phyloP scores from a whole-genome alignment of 495 filamentous ascomycete species.

The Hypoxylon cercidicola region DNA sequence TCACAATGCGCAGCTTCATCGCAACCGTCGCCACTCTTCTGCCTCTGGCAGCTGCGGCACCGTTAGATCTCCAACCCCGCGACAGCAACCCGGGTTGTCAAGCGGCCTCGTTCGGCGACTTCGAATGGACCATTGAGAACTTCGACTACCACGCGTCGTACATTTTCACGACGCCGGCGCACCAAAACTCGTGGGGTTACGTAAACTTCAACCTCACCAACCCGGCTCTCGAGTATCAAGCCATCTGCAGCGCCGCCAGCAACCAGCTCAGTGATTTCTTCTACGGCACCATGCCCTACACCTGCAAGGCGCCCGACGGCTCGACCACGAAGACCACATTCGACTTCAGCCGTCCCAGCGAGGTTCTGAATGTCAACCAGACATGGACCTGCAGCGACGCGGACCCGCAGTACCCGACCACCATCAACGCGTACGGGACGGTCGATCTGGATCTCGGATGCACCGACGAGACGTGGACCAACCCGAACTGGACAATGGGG shows the following conservation, averaged over 20 bases:
- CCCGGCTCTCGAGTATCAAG: slow-evolving; percentile 47
- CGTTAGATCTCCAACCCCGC: slow-evolving; percentile 20
- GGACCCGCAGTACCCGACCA: slow-evolving; percentile 51
- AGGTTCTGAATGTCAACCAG: slow-evolving; percentile 52
- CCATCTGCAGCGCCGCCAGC: slow-evolving; percentile 52
- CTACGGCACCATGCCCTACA: slow-evolving; percentile 54
- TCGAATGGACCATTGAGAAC: slow-evolving; percentile 48
- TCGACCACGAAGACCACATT: slow-evolving; percentile 45
- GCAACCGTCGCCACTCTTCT: slow-evolving; percentile 37
- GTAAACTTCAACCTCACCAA: slow-evolving; percentile 57
- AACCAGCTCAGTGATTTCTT: slow-evolving; percentile 56
- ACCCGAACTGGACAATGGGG: slow-evolving; percentile 55
- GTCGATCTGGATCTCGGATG: slow-evolving; percentile 49
- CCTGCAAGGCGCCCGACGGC: slow-evolving; percentile 44
- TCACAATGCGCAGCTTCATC: slow-evolving; percentile 39
- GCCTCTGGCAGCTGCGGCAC: slow-evolving; percentile 36
- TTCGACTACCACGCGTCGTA: slow-evolving; percentile 55
- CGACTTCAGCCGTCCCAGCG: slow-evolving; percentile 46
- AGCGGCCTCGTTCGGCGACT: slow-evolving; percentile 44
- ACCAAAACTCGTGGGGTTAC: slow-evolving; percentile 56
- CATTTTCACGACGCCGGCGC: slow-evolving; percentile 56
- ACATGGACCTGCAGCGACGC: slow-evolving; percentile 54
- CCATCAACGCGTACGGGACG: slow-evolving; percentile 49
- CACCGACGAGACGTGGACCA: slow-evolving; percentile 47
- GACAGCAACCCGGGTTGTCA: slow-evolving; percentile 43